Conservation (phyloP, 768 basidiomycete genomes). For the Tricholoma sp. region DNA sequence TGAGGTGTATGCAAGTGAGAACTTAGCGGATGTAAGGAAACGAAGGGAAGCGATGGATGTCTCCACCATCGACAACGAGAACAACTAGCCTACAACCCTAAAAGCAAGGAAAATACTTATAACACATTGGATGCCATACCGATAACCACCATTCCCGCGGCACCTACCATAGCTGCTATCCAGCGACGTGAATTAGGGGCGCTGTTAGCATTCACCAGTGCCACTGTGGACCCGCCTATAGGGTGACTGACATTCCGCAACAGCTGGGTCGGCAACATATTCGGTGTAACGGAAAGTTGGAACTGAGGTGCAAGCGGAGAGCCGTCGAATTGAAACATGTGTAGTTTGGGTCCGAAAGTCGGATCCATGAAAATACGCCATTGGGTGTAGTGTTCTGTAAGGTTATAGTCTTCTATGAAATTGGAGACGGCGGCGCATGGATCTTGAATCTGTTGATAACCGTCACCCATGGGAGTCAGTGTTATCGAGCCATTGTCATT, state of each 20-base stretch:
- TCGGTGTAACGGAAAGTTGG: conserved; percentile 63
- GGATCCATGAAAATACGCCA: conserved; percentile 78
- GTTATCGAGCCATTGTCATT: conserved; percentile 76
- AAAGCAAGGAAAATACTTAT: conserved; percentile 14
- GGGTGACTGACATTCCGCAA: conserved; percentile 47
- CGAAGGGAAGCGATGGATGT: neutral
- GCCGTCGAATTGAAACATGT: conserved; percentile 77
- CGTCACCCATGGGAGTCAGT: conserved; percentile 74
- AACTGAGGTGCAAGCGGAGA: conserved; percentile 67
- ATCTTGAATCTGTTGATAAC: conserved; percentile 92
- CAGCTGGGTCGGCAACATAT: conserved; percentile 75
- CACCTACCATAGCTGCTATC: conserved; percentile 20
- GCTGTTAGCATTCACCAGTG: conserved; percentile 20
- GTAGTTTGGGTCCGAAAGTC: conserved; percentile 57
- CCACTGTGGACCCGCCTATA: conserved; percentile 11
- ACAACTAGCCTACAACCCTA: conserved; percentile 6
- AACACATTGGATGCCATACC: conserved; percentile 26
- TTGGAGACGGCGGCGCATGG: conserved; percentile 87
- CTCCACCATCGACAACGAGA: conserved; percentile 9
- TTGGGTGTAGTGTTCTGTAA: conserved; percentile 53
- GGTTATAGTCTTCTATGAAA: conserved; percentile 80
- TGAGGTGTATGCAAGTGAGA: conserved; percentile 13
- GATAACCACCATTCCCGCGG: conserved; percentile 24
- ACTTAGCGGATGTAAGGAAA: conserved; percentile 7
- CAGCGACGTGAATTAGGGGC: conserved; percentile 17